phyloP scores from a whole-genome alignment of 371 early-diverging fungal species.

The Mortierella sp. region DNA sequence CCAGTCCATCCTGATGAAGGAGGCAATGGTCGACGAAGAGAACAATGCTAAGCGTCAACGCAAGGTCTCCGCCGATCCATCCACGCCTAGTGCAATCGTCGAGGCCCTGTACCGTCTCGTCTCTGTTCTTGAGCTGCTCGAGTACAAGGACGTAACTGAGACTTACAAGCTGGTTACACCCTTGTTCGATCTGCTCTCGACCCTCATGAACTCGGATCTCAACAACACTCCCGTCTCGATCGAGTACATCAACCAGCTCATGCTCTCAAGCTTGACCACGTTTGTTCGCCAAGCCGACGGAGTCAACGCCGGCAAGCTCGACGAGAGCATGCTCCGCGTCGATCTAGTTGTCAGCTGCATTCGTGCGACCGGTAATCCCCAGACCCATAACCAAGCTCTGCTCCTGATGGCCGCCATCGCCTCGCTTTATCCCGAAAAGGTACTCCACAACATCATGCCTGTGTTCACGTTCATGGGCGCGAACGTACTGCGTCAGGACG shows the following conservation, averaged over 20 bases:
- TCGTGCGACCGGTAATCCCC: conserved; percentile 92
- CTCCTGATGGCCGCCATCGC: conserved; percentile 92
- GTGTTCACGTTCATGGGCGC: conserved; percentile 99
- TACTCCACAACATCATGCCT: conserved; percentile 94
- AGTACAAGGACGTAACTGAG: conserved; percentile 62
- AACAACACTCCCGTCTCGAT: conserved; percentile 71
- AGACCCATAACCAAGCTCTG: conserved; percentile 92
- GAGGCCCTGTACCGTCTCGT: conserved; percentile 69
- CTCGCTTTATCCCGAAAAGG: conserved; percentile 82
- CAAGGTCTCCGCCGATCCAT: conserved; percentile 18
- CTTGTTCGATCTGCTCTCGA: conserved; percentile 80
- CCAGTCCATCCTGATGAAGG: conserved; percentile 48
- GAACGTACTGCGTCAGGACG: conserved; percentile 93
- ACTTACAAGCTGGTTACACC: conserved; percentile 69
- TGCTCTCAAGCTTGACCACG: conserved; percentile 78
- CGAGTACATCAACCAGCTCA: conserved; percentile 91
- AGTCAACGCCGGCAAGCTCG: conserved; percentile 55
- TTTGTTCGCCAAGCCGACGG: conserved; percentile 65
- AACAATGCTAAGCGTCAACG: conserved; percentile 47
- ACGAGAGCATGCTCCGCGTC: conserved; percentile 66
- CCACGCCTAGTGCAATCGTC: conserved; percentile 41
- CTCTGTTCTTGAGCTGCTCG: conserved; percentile 76
- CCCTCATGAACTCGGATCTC: conserved; percentile 71
- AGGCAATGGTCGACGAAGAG: conserved; percentile 28
- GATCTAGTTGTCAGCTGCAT: conserved; percentile 92